phyloP scores from a whole-genome alignment of 345 rosid species.

The Populus alba region DNA sequence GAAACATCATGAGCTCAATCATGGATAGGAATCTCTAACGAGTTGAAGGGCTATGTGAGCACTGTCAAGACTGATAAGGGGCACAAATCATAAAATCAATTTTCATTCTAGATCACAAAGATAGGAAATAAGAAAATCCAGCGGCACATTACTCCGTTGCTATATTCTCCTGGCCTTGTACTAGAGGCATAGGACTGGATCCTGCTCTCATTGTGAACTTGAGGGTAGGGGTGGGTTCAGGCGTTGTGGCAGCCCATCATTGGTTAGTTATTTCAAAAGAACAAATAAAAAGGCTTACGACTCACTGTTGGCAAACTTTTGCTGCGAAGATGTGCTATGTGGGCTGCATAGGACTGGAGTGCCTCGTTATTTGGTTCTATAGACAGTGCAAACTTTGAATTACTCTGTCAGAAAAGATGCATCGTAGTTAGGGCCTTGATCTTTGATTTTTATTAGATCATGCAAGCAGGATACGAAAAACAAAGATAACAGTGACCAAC shows the following conservation, averaged over 20 bases:
- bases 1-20: neutral
- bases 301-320: conserved; percentile 83
- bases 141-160: neutral
- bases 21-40: neutral
- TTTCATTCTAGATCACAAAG: neutral
- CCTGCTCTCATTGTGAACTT: neutral
- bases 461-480: neutral
- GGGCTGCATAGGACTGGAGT: conserved; percentile 74
- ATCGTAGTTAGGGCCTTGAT: conserved; percentile 9
- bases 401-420: conserved; percentile 49
- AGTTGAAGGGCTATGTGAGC: neutral
- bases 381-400: conserved; percentile 85
- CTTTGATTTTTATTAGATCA: conserved; percentile 11
- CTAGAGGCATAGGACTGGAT: neutral
- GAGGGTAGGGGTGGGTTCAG: neutral
- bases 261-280: neutral
- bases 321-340: conserved; percentile 72
- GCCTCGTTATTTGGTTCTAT: conserved; percentile 87
- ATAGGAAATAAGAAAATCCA: neutral
- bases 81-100: neutral
- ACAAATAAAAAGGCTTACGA: neutral
- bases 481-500: conserved; percentile 40
- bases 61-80: neutral
- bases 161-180: neutral
- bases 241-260: neutral